Evolutionary conservation across 2,329 filamentous ascomycete genomes (phyloP).

Genomic region (Verticillium zaregamsianum): DNA sequence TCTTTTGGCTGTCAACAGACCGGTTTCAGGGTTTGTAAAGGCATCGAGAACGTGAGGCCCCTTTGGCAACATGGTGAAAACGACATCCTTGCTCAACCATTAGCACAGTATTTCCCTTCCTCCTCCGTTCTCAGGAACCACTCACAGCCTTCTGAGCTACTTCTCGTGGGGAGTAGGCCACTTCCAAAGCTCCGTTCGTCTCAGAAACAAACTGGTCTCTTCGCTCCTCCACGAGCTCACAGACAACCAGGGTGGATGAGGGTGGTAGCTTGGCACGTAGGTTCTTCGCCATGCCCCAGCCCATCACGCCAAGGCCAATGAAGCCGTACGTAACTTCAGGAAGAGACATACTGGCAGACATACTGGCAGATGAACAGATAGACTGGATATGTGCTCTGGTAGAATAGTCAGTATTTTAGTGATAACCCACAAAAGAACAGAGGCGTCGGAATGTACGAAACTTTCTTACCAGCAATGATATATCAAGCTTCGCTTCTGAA

Average conservation of each 20-base stretch:
- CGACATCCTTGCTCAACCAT: not conserved
- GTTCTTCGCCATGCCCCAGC: conserved; percentile 30
- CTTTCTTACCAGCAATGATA: too few species aligned
- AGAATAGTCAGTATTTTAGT: too few species aligned
- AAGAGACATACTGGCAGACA: too few species aligned
- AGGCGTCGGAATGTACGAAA: too few species aligned
- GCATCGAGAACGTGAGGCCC: not conserved
- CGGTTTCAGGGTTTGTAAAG: not conserved
- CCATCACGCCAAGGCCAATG: conserved; percentile 28
- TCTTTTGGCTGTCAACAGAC: not conserved
- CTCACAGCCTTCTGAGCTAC: not conserved
- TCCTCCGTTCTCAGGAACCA: not conserved
- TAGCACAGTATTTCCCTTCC: not conserved
- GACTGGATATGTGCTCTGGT: too few species aligned
- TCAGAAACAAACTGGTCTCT: not conserved
- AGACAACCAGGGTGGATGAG: conserved; percentile 22
- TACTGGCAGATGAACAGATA: too few species aligned
- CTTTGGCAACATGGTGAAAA: not conserved
- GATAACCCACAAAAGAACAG: too few species aligned
- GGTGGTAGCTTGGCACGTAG: conserved; percentile 18
- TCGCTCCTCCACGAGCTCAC: conserved; percentile 14
- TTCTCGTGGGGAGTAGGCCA: not conserved
- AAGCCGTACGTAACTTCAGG: not conserved
- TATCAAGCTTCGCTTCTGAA: too few species aligned
- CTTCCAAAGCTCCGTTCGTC: not conserved